phyloP scores from a whole-genome alignment of 345 rosid genomes.

The Populus davidiana region DNA sequence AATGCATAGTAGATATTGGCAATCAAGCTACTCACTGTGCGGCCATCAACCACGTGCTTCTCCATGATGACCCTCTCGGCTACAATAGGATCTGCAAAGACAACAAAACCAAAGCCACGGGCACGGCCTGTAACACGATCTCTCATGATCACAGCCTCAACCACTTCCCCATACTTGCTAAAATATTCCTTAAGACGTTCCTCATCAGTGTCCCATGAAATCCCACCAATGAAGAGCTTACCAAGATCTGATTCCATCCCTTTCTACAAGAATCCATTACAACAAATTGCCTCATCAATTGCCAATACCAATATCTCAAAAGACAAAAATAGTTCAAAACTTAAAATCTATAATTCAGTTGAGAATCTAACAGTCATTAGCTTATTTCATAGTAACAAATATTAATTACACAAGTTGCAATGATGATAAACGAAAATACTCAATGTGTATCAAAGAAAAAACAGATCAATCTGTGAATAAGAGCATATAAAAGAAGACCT shows the following conservation, averaged over 20 bases:
- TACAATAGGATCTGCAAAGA: constrained; percentile 82
- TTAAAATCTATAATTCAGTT: constrained; percentile 18
- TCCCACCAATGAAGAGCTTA: constrained; percentile 98
- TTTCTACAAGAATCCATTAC: constrained; percentile 41
- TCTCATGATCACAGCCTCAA: constrained; percentile 94
- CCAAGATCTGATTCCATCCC: constrained; percentile 98
- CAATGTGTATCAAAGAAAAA: not conserved
- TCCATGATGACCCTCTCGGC: constrained; percentile 93
- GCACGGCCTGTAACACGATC: constrained; percentile 95
- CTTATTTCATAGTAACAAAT: constrained; percentile 15
- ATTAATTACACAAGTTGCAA: not conserved
- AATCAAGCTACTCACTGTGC: constrained; percentile 59
- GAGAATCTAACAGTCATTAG: constrained; percentile 15
- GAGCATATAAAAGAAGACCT: constrained; percentile 38
- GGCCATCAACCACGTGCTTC: constrained; percentile 90
- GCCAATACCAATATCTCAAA: constrained; percentile 12
- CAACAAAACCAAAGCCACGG: constrained; percentile 93
- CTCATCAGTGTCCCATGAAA: constrained; percentile 98
- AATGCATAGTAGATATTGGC: constrained; percentile 12
- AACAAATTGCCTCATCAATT: constrained; percentile 34
- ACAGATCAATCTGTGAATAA: constrained; percentile 32
- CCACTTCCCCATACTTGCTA: constrained; percentile 78
- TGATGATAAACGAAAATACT: not conserved
- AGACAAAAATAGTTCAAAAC: constrained; percentile 14
- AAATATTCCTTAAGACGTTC: constrained; percentile 86